Conservation (phyloP, 2,329 filamentous ascomycete species). For the Bipolaris oryzae region DNA sequence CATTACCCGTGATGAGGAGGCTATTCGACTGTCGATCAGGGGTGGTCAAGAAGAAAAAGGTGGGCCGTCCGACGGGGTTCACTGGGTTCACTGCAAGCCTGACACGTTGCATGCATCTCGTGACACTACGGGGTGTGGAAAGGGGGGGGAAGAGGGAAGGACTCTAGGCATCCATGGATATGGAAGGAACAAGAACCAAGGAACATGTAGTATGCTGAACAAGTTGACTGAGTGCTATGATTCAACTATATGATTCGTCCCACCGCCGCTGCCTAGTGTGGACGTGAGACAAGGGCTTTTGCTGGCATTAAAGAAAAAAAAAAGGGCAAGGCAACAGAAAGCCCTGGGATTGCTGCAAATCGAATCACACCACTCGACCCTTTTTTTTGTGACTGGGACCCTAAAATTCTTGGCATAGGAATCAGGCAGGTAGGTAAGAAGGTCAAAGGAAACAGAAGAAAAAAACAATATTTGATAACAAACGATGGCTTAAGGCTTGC, state of each 20-base stretch:
- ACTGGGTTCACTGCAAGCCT: neutral
- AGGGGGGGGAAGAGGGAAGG: neutral
- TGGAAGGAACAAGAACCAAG: neutral
- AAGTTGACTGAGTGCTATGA: neutral
- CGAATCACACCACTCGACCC: neutral
- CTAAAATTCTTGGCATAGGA: neutral
- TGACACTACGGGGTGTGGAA: constrained; percentile 4
- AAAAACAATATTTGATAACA: neutral
- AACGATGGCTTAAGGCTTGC: constrained; percentile 66
- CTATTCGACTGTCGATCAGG: neutral
- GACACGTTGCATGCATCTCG: constrained; percentile 26
- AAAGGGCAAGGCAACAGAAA: neutral
- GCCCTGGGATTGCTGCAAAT: neutral
- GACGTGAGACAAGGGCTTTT: constrained; percentile 3
- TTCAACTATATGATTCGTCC: constrained; percentile 15
- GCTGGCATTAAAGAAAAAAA: too few relatives aligned
- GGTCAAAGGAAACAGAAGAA: neutral
- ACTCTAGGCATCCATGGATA: neutral
- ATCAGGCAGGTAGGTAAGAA: neutral
- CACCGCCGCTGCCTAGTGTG: constrained; percentile 12
- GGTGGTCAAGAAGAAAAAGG: neutral
- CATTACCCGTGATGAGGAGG: neutral
- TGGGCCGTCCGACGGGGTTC: neutral
- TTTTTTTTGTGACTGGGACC: neutral
- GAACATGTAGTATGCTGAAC: neutral